Evolutionary conservation across 768 basidiomycete genomes (phyloP), one percentile per base, ranked within the genome.

Genomic region (Guyanaporus albipodus): DNA sequence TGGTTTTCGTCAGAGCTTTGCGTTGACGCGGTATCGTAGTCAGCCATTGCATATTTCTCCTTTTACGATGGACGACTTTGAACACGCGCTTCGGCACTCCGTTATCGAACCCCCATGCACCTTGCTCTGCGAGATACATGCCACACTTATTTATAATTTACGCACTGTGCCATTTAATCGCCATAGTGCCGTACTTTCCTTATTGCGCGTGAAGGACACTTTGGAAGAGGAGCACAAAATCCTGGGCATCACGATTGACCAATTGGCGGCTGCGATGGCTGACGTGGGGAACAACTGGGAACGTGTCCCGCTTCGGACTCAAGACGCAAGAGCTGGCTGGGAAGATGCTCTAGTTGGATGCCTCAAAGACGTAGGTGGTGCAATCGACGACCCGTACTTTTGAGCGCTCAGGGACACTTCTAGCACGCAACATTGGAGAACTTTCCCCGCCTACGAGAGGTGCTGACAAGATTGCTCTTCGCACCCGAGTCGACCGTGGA

Each of bases 31-130:
- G 31, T 49, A 44, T 40, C 26, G 33, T 51, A 96, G 95, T 6
- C 84, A 87, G 75, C 86, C 94, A 2, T 74, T 98, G 14, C 84
- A 87, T 51, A 68, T 99, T 15, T 94, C 94, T 11, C 72, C 83
- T 11, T 89, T 97, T 64, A 85, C 93, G 0, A 73, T 99, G 58
- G 96, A 99, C 64, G 95, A 98, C 60, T 89, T 87, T 62, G 92
- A 93, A 60, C 78, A 82, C 48, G 86, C 93, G 0, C 72, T 98
- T 24, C 83, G 85, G 39, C 95, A 98, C 67, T 74, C 79, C 24
- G 66, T 74, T 38, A 49, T 68, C 38, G 88, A 95, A 43, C 73
- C 80, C 4, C 77, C 83, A 3, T 94, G 91, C 57, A 58, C 76
- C 15, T 72, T 99, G 36, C 77, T 98, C 34, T 82, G 82, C 42